These are phyloP conservation scores for Galeopsis tetrahit DNA, from an alignment of 257 asterid genomes.

Conservation along the genomic window DNA sequence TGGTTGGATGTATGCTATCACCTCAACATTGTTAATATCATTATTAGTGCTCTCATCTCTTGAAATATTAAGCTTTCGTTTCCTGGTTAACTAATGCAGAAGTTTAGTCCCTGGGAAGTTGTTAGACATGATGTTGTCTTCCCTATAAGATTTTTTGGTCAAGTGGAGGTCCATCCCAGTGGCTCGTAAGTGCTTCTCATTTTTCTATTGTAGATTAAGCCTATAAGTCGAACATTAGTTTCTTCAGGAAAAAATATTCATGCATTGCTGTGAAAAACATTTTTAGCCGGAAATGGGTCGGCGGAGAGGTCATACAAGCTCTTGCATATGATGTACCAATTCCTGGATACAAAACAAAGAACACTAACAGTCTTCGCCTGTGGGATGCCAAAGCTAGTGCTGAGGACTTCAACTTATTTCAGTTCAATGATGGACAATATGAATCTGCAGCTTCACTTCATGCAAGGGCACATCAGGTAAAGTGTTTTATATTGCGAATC, in stretches of 20 bases:
- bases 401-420: conserved; percentile 80
- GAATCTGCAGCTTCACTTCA: conserved; percentile 95
- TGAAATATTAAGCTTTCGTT: conserved; percentile 26
- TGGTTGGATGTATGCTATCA: conserved; percentile 88
- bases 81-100: conserved; percentile 56
- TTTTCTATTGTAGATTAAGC: conserved; percentile 27
- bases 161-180: conserved; percentile 78
- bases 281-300: conserved; percentile 89
- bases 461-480: conserved; percentile 95
- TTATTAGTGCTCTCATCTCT: conserved; percentile 11
- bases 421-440: conserved; percentile 94
- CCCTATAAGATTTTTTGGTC: conserved; percentile 92
- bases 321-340: conserved; percentile 99
- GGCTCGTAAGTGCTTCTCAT: conserved; percentile 76
- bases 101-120: conserved; percentile 98
- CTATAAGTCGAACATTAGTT: conserved; percentile 3
- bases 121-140: conserved; percentile 90
- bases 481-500: conserved; percentile 25
- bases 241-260: conserved; percentile 30
- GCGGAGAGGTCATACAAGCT: conserved; percentile 97
- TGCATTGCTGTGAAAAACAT: conserved; percentile 23
- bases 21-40: conserved; percentile 24
- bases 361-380: conserved; percentile 94
- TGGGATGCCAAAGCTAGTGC: conserved; percentile 99
- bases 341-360: conserved; percentile 98